Conservation (phyloP, 169 alveolate species). For the Cryptosporidium viatorum region DNA sequence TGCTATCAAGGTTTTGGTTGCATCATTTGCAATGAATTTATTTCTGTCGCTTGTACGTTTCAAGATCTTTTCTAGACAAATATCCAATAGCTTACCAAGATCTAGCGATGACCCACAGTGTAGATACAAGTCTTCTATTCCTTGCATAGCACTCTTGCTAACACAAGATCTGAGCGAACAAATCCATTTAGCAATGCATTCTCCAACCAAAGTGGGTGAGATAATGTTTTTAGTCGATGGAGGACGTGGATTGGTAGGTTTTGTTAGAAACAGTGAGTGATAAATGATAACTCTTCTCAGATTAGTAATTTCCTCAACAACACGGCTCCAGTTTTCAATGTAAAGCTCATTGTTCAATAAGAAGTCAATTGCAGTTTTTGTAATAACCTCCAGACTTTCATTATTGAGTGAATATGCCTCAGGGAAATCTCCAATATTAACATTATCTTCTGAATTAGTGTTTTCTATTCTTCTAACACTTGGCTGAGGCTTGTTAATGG, state of each 20-base stretch:
- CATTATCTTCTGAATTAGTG: background rate
- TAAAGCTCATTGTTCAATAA: constrained; percentile 27
- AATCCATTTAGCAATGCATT: constrained; percentile 65
- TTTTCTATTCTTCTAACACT: background rate
- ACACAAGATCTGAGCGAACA: constrained; percentile 69
- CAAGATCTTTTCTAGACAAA: constrained; percentile 39
- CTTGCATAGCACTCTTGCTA: constrained; percentile 61
- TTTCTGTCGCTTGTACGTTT: constrained; percentile 69
- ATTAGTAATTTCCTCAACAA: constrained; percentile 68
- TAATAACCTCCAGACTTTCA: constrained; percentile 41
- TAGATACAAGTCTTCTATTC: constrained; percentile 51
- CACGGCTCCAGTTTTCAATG: constrained; percentile 55
- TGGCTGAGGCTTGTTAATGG: background rate
- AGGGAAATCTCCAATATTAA: constrained; percentile 26
- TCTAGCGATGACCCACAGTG: constrained; percentile 57
- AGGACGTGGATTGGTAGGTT: background rate
- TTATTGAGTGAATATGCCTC: constrained; percentile 9
- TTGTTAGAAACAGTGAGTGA: constrained; percentile 49
- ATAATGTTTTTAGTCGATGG: constrained; percentile 11
- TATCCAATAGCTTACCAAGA: constrained; percentile 61
- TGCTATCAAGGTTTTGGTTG: constrained; percentile 39
- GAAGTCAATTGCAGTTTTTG: constrained; percentile 47
- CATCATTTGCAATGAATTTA: constrained; percentile 73
- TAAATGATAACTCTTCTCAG: constrained; percentile 51
- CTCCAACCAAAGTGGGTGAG: constrained; percentile 49